These are phyloP conservation scores for Davidsoniella eucalypti DNA, from an alignment of 2,329 filamentous ascomycete species.

Conservation along the genomic window DNA sequence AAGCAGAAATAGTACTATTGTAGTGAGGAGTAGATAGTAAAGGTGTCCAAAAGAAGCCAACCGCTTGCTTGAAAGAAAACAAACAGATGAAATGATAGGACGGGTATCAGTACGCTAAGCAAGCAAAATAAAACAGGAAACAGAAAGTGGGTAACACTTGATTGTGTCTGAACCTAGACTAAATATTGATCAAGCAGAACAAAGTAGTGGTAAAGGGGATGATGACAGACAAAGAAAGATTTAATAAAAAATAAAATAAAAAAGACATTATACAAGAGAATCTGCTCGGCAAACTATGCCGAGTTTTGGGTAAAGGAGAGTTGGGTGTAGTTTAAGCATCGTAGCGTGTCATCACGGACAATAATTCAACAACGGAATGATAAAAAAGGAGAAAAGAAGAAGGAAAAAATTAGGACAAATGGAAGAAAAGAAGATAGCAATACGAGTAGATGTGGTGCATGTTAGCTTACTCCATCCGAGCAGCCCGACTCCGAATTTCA, in stretches of 20 bases:
- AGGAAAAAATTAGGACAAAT: slow-evolving; percentile 1
- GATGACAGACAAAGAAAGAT: neutral
- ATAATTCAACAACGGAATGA: neutral
- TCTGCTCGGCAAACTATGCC: neutral
- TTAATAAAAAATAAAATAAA: neutral
- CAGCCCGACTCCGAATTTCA: slow-evolving; percentile 47
- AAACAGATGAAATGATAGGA: neutral
- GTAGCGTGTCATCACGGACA: too few relatives aligned
- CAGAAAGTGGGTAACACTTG: neutral
- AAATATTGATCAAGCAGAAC: neutral
- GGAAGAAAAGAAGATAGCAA: neutral
- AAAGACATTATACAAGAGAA: slow-evolving; percentile 1
- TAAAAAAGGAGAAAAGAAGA: slow-evolving; percentile 2
- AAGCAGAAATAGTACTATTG: too few relatives aligned
- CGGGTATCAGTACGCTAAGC: too few relatives aligned
- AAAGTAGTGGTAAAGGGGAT: neutral
- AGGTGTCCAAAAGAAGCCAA: neutral
- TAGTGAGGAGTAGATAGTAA: too few relatives aligned
- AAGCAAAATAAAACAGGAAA: neutral
- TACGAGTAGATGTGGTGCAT: neutral
- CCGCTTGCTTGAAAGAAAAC: neutral
- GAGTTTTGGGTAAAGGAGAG: neutral
- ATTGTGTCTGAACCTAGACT: too few relatives aligned
- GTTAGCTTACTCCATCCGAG: slow-evolving; percentile 27
- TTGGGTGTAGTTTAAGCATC: neutral